A percentile compares a stretch with the other conserved stretches of the same genome.
phyloP scores from a whole-genome alignment of 768 basidiomycete species.

The Boletus pseudopeckii region DNA sequence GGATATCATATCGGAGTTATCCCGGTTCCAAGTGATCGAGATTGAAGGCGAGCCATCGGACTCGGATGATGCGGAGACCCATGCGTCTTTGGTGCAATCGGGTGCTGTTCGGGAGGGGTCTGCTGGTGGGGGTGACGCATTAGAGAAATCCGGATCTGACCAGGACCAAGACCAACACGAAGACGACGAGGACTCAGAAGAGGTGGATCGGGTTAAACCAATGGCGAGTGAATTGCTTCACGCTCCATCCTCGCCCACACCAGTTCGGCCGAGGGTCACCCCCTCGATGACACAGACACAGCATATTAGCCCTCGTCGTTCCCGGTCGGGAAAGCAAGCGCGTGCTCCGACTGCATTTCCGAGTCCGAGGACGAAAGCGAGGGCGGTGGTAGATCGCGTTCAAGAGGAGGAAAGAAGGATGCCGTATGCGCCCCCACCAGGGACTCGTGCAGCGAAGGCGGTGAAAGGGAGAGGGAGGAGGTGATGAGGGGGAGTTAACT shows the following conservation, averaged over 20 bases:
- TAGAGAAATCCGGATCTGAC: not conserved
- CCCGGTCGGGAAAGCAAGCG: slow-evolving; percentile 3
- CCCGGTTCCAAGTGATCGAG: slow-evolving; percentile 11
- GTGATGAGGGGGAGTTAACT: not conserved
- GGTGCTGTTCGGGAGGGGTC: not conserved
- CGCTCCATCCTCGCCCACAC: not conserved
- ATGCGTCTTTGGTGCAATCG: slow-evolving; percentile 11
- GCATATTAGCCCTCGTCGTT: slow-evolving; percentile 5
- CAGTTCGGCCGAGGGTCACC: slow-evolving; percentile 1
- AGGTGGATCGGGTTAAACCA: slow-evolving; percentile 12
- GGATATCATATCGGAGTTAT: not conserved
- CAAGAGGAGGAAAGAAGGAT: not conserved
- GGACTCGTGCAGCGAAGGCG: slow-evolving; percentile 16
- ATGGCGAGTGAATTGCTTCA: slow-evolving; percentile 12
- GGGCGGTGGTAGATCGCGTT: slow-evolving; percentile 9
- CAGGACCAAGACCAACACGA: not conserved
- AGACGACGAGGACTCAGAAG: not conserved
- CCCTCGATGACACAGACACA: slow-evolving; percentile 1
- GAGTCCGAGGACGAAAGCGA: slow-evolving; percentile 14
- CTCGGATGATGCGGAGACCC: slow-evolving; percentile 31
- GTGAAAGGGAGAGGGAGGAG: not conserved
- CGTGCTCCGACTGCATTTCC: slow-evolving; percentile 8
- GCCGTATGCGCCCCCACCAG: slow-evolving; percentile 10
- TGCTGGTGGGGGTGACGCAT: not conserved
- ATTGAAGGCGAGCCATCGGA: slow-evolving; percentile 17